Evolutionary conservation across 1,284 basidiomycete genomes (phyloP).

Genomic region (Pterula multifida): DNA sequence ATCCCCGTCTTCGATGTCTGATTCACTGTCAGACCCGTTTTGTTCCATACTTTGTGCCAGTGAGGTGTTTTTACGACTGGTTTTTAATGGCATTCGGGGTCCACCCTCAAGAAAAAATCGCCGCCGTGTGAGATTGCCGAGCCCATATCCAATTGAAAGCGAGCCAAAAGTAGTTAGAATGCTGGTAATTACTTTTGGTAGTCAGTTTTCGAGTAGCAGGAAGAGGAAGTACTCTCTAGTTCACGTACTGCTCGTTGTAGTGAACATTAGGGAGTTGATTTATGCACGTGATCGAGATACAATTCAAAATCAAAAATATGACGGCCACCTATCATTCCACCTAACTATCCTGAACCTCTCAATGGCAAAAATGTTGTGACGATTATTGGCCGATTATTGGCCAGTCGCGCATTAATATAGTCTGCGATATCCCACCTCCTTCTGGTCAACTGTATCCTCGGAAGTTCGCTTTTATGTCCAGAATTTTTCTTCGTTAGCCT

Average conservation of each 20-base stretch:
- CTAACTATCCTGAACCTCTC: too few species aligned
- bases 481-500: too few species aligned
- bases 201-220: background rate
- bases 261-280: background rate
- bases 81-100: background rate
- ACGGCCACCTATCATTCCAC: too few species aligned
- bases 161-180: background rate
- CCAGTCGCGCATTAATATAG: too few species aligned
- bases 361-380: too few species aligned
- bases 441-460: too few species aligned
- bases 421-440: too few species aligned
- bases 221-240: background rate
- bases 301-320: too few species aligned
- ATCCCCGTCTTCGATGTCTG: conserved; percentile 17
- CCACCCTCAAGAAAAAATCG: background rate
- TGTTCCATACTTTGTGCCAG: background rate
- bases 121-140: background rate
- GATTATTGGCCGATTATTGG: too few species aligned
- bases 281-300: background rate
- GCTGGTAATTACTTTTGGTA: background rate
- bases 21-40: conserved; percentile 11
- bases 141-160: background rate
- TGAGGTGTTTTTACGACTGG: background rate
- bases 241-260: background rate
- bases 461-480: too few species aligned